These are phyloP conservation scores for Saccharomyces hybrid DNA, from an alignment of 1,139 yeast genomes.

Conservation along the genomic window DNA sequence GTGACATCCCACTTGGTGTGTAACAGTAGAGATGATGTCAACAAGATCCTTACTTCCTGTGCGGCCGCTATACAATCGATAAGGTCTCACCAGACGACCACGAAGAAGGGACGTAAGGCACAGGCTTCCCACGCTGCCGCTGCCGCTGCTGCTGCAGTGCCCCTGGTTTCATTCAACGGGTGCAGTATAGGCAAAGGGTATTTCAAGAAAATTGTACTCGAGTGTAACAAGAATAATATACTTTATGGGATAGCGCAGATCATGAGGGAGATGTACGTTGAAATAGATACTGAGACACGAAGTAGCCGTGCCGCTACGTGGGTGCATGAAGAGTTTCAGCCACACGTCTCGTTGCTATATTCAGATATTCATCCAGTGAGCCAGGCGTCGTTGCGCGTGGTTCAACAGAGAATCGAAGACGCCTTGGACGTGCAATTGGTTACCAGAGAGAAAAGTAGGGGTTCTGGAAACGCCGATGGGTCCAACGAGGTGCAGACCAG, in stretches of 20 bases:
- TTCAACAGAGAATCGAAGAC: slow-evolving; percentile 63
- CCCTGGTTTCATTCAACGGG: slow-evolving; percentile 33
- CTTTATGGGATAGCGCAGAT: slow-evolving; percentile 60
- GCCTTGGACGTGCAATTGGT: slow-evolving; percentile 47
- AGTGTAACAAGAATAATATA: slow-evolving; percentile 48
- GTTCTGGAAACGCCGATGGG: background rate
- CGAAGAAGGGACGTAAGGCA: slow-evolving; percentile 1
- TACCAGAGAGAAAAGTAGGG: slow-evolving; percentile 24
- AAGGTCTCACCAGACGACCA: slow-evolving; percentile 7
- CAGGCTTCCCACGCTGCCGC: background rate
- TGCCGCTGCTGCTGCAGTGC: slow-evolving; percentile 3
- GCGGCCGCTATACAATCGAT: slow-evolving; percentile 51
- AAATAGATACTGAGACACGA: slow-evolving; percentile 24
- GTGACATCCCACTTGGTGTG: slow-evolving; percentile 54
- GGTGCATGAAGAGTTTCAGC: slow-evolving; percentile 54
- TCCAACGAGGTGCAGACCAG: slow-evolving; percentile 15
- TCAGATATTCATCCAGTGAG: slow-evolving; percentile 61
- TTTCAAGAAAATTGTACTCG: slow-evolving; percentile 59
- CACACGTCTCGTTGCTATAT: slow-evolving; percentile 69
- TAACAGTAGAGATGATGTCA: slow-evolving; percentile 48
- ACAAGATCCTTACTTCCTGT: slow-evolving; percentile 55
- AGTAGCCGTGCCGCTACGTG: slow-evolving; percentile 34
- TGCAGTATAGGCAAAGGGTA: slow-evolving; percentile 38
- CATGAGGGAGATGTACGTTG: slow-evolving; percentile 61
- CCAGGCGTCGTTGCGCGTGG: slow-evolving; percentile 59